Base-by-base conservation (phyloP, 192 early-diverging fungal genomes). In the Coemansia nantahalensis region DNA sequence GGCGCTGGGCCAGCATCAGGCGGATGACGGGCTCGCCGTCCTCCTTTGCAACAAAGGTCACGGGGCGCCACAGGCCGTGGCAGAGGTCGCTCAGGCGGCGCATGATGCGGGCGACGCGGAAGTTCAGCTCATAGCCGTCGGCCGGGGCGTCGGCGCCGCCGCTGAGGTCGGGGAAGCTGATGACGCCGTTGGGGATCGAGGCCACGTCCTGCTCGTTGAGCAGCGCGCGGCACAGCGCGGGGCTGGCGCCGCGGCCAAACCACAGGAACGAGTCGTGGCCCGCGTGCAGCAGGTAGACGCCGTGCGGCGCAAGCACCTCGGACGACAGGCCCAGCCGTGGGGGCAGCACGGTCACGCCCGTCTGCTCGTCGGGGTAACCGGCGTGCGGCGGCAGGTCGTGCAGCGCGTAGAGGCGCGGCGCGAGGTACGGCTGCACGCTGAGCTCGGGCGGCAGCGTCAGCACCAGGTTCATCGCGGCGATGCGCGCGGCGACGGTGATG, bases 41-140 rank as follows among this genome's bases (percentile, higher is more conserved):
- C 62, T 98, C 94, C 75, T 92, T 92, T 43, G 93, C 83, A 35
- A 98, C 67, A 62, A 89, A 90, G 17, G 92, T 56, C 17, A 84
- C 79, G 4, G 94, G 91, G 45, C 79, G 84, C 53, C 82, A 79
- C 67, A 89, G 56, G 24, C 82, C 72, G 49, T 88, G 69, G 34
- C 91, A 83, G 56, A 80, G 68, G 40, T 85, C 78, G 14, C 84
- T 82, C 23, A 91, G 67, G 40, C 84, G 86, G 23, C 79, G 80
- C 58, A 98, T 74, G 35, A 98, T 80, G 64, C 83, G 78, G 43
- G 89, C 82, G 39, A 91, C 77, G 11, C 85, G 77, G 45, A 80
- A 76, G 66, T 83, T 90, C 38, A 88, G 83, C 41, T 86, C 83
- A 40, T 85, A 86, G 21, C 92, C 84, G 18, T 86, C 32, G 4